Percentiles rank a stretch among this genome's conserved stretches.
Conservation (phyloP, 495 filamentous ascomycete genomes). For the Penicillium angulare region DNA sequence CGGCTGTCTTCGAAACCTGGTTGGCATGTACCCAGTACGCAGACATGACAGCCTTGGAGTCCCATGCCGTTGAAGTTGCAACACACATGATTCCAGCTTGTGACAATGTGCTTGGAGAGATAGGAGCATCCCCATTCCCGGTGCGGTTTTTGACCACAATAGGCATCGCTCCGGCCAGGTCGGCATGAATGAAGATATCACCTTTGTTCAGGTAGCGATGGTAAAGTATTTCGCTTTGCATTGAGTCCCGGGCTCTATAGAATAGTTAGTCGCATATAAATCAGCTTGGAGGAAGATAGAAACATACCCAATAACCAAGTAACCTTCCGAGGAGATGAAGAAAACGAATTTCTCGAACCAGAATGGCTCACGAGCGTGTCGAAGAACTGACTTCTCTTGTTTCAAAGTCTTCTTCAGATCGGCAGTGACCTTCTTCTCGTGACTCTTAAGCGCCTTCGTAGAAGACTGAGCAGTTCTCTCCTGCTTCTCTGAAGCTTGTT, state of each 20-base stretch:
- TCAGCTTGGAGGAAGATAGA: not conserved
- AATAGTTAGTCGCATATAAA: conserved; percentile 9
- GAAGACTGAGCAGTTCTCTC: conserved; percentile 83
- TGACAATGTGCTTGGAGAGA: conserved; percentile 85
- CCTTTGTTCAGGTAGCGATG: conserved; percentile 79
- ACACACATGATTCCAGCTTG: conserved; percentile 86
- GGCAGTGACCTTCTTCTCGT: conserved; percentile 79
- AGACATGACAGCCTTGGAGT: conserved; percentile 90
- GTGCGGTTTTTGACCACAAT: conserved; percentile 85
- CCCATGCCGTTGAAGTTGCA: conserved; percentile 85
- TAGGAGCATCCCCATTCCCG: conserved; percentile 71
- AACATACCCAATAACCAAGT: conserved; percentile 70
- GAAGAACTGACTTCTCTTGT: conserved; percentile 85
- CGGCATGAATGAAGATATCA: conserved; percentile 89
- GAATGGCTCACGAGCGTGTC: conserved; percentile 73
- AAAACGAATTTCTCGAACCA: conserved; percentile 98
- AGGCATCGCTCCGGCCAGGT: conserved; percentile 77
- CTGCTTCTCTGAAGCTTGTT: conserved; percentile 76
- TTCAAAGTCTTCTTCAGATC: conserved; percentile 85
- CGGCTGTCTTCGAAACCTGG: conserved; percentile 81
- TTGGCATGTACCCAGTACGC: conserved; percentile 90
- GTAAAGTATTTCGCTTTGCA: conserved; percentile 91
- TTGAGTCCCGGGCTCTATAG: conserved; percentile 71
- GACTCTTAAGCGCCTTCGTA: conserved; percentile 79
- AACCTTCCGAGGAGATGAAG: conserved; percentile 95